Conservation (phyloP, 768 basidiomycete genomes). For the Psilocybe subaeruginosa region DNA sequence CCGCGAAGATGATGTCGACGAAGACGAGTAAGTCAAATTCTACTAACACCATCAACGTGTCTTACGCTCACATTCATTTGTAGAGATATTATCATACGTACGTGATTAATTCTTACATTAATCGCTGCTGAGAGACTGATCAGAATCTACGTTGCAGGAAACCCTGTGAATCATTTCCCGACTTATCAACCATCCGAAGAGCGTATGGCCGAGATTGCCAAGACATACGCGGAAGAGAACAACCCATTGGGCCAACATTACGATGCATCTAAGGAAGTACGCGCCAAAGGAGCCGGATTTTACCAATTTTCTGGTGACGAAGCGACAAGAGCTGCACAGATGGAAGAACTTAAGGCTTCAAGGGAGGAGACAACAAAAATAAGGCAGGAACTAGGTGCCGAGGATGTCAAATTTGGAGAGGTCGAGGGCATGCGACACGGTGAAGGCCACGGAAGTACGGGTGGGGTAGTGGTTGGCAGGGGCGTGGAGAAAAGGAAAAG, state of each 20-base stretch:
- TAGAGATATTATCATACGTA: constrained; percentile 67
- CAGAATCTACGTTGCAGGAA: constrained; percentile 46
- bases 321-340: constrained; percentile 73
- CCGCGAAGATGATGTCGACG: constrained; percentile 49
- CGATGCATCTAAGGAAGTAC: constrained; percentile 80
- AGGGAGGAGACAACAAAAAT: constrained; percentile 73
- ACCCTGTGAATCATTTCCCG: constrained; percentile 86
- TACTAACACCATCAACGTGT: not conserved
- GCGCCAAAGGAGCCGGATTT: constrained; percentile 88
- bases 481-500: constrained; percentile 76
- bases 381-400: constrained; percentile 61
- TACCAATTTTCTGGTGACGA: constrained; percentile 92
- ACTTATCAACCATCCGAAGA: constrained; percentile 86
- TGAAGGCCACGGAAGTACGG: constrained; percentile 20
- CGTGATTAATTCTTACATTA: constrained; percentile 17
- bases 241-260: constrained; percentile 80
- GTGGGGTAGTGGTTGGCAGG: constrained; percentile 42
- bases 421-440: constrained; percentile 72
- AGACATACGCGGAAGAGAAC: constrained; percentile 68
- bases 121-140: not conserved
- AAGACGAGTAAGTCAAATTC: constrained; percentile 56
- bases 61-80: not conserved
- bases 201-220: constrained; percentile 73
- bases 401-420: constrained; percentile 68
- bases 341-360: constrained; percentile 75